phyloP scores from a whole-genome alignment of 257 asterid genomes.

The Mentha longifolia region DNA sequence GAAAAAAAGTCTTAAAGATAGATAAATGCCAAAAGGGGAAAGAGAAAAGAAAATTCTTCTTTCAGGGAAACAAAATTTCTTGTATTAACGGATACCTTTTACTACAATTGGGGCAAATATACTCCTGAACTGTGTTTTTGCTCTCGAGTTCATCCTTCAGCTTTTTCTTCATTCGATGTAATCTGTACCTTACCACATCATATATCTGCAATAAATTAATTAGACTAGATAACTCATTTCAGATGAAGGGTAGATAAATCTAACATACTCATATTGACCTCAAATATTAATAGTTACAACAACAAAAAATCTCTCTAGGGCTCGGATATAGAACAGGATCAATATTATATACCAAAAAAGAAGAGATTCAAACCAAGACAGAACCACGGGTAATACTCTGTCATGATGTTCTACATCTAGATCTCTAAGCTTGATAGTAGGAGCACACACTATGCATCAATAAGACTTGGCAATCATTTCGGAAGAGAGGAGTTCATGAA shows the following conservation, averaged over 20 bases:
- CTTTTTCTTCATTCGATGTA: constrained; percentile 90
- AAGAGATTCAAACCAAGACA: neutral
- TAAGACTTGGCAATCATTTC: neutral
- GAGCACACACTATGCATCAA: neutral
- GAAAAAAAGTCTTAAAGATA: constrained; percentile 2
- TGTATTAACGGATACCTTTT: constrained; percentile 54
- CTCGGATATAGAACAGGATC: neutral
- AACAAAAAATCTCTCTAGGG: neutral
- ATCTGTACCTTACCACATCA: constrained; percentile 90
- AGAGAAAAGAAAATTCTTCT: neutral
- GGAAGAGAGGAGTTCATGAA: constrained; percentile 7
- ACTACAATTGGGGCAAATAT: constrained; percentile 82
- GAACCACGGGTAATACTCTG: neutral
- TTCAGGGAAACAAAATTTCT: constrained; percentile 5
- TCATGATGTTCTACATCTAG: neutral
- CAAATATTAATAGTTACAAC: neutral
- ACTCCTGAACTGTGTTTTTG: constrained; percentile 91
- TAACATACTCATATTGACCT: neutral
- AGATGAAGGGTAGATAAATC: neutral
- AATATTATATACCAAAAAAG: neutral
- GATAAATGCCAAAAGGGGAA: constrained; percentile 3
- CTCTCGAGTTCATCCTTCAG: constrained; percentile 90
- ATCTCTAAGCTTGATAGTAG: neutral
- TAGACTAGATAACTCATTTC: constrained; percentile 6
- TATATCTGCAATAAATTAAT: constrained; percentile 59